Evolutionary conservation across 2,329 filamentous ascomycete genomes (phyloP), one percentile per base, ranked within the genome.

Genomic region (Tolypocladium endophyticum): DNA sequence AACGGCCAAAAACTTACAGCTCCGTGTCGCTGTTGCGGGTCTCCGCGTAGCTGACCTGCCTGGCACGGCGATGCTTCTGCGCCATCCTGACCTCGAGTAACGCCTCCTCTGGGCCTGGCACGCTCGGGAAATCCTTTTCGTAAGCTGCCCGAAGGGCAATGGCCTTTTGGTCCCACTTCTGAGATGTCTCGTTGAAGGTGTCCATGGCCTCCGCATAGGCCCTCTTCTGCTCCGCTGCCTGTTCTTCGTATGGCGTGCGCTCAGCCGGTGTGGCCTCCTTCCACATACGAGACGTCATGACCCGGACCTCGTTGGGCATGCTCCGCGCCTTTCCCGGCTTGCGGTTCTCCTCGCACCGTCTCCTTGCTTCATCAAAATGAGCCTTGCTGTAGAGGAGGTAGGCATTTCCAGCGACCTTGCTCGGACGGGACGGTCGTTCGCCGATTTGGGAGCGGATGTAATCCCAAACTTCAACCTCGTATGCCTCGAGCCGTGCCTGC

Each of bases 241-340:
- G 81, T 35, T 91, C 87, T 56, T 92, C 82, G 68, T 89, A 97
- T 0, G 92, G 92, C 69, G 82, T 81, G 68, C 88, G 90, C 65
- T 86, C 82, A 53, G 89, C 88, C 7, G 85, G 79, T 1, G 80
- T 74, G 0, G 89, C 86, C 56, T 89, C 88, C 66, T 88, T 90
- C 94, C 94, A 99, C 87, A 94, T 92, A 69, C 88, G 87, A 35
- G 92, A 92, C 12, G 94, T 84, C 71, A 92, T 90, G 57, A 87
- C 84, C 39, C 94, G 89, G 59, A 97, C 89, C 68, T 96, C 90
- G 67, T 91, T 95, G 8, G 87, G 86, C 52, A 83, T 80, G 0
- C 85, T 77, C 65, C 87, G 87, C 14, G 84, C 83, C 57, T 86
- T 87, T 38, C 84, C 81, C 4, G 82, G 77, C 59, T 72, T 73